Base-by-base conservation (phyloP, 2,329 filamentous ascomycete species). In the Aspergillus felis region DNA sequence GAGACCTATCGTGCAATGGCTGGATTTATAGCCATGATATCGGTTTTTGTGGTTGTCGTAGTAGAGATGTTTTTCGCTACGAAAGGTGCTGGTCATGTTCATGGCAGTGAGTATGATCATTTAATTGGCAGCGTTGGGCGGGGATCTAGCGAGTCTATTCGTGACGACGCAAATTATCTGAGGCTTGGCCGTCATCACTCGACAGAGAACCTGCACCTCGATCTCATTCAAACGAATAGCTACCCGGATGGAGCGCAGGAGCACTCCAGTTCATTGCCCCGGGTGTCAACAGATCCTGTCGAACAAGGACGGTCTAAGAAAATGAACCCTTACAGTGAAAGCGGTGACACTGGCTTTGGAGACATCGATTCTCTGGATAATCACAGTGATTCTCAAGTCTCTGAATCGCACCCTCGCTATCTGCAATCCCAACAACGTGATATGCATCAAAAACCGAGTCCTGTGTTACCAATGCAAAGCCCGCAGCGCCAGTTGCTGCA, bases 31-130 rank as follows among this genome's bases (percentile, higher is more conserved):
- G 89, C 90, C 56, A 93, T 96, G 89, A 74, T 87, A 9, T 87
- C 89, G 10, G 89, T 91, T n/a, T 81, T 96, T 58, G 78, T 89
- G 3, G 92, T 97, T 3, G 90, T 96, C 6, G 84, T 86, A 2
- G 83, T 97, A 53, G 93, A 97, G 74, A 96, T 94, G 77, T 91
- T 92, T 71, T 87, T 97, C 64, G 92, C 91, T 0, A 89, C 87
- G 54, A 82, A 82, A 68, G 85, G 85, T 4, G 84, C 84, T 8
- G 79, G 79, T 17, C 84, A 87, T 68, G 78, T 81, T 50, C 84
- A 87, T 67, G 74, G 77, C 12, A 78, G 73, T 32, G 81, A 82
- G 58, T 83, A 82, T 60, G 79, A 82, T 60, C 76, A 76, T 38
- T 56, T 77, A 25, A 76, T 76, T 48, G 62, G 67, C 28, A 69